phyloP scores from a whole-genome alignment of 1,139 yeast species.

The Scheffersomyces titani region DNA sequence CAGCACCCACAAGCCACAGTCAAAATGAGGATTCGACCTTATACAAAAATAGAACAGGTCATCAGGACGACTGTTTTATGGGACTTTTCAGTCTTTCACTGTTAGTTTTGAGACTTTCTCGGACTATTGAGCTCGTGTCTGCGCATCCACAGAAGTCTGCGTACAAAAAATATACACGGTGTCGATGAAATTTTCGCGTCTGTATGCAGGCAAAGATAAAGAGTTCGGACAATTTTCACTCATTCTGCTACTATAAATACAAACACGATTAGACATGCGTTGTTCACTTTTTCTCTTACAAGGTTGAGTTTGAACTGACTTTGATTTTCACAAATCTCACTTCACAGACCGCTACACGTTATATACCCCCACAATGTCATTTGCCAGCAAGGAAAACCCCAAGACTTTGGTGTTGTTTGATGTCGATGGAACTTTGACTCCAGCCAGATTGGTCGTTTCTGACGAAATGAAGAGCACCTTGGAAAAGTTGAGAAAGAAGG shows the following conservation, averaged over 20 bases:
- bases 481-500: conserved; percentile 79
- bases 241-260: not conserved
- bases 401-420: conserved; percentile 81
- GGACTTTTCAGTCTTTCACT: not conserved
- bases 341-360: not conserved
- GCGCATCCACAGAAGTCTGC: not conserved
- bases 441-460: conserved; percentile 85
- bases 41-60: not conserved
- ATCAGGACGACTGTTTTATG: not conserved
- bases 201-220: not conserved
- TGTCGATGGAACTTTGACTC: conserved; percentile 98
- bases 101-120: too few relatives aligned
- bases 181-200: not conserved
- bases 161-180: not conserved
- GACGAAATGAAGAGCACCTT: conserved; percentile 78
- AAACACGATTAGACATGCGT: not conserved
- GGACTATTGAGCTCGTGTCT: not conserved
- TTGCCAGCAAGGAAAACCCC: conserved; percentile 54
- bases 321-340: not conserved
- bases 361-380: conserved; percentile 40
- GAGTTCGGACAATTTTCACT: not conserved
- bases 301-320: not conserved
- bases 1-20: not conserved
- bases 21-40: not conserved
- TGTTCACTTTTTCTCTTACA: not conserved